Base-by-base conservation (phyloP, 768 basidiomycete genomes). In the Rhizopogon vesiculosus region DNA sequence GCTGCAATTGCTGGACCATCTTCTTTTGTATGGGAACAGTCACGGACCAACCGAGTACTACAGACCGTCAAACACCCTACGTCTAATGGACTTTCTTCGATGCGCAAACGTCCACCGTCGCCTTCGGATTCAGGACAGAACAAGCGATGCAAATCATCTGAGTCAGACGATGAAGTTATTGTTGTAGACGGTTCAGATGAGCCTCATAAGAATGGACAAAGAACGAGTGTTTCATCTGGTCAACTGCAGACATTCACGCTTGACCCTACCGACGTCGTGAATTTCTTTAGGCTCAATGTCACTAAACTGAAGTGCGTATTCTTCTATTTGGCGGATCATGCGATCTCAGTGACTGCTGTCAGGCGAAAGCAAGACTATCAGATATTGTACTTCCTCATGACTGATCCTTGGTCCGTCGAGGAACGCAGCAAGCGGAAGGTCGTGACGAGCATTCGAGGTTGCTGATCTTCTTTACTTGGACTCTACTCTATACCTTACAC, bases 331-430 rank as follows among this genome's bases (percentile, higher is more conserved):
- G 46, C 28, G 13, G 8, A 42, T 7, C 16, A 12, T 31, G 54
- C 22, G 25, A 51, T 42, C 18, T 38, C 46, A 29, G 19, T 1
- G 15, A 15, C 41, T 22, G 13, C 5, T 54, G 56, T 16, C 41
- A 71, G 71, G 57, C 60, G 55, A 42, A 63, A 77, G 61, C 73
- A 80, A 56, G 76, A 87, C 44, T 93, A 90, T 65, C 93, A 97
- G 66, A 81, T 96, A 16, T 74, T 97, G 31, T 88, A 85, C 63
- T 93, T 94, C 62, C 87, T 90, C 1, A 79, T 93, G 72, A 78
- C 75, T 0, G 72, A 77, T 1, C 84, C 89, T 6, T 70, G 93
- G 49, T 77, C 77, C 2, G 78, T 82, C 12, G 51, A 64, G 25
- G 80, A 92, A 64, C 81, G 76, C 56, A 62, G 58, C 46, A 58